Conservation (phyloP, 2,329 filamentous ascomycete genomes). For the Penicillium corylophilum region DNA sequence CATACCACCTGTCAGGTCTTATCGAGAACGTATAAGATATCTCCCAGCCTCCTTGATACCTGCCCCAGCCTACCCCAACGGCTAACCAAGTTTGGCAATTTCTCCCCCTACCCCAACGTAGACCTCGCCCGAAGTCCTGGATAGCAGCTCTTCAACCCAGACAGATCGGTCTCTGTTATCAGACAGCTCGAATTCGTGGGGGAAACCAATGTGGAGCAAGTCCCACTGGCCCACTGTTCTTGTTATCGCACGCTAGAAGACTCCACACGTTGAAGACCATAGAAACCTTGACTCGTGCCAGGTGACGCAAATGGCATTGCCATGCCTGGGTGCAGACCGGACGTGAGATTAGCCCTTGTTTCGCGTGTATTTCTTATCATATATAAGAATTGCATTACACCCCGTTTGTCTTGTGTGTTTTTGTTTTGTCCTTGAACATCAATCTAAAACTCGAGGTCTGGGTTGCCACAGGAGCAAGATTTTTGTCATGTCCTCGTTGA, state of each 20-base stretch:
- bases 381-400: not conserved
- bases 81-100: not conserved
- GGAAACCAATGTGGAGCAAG: constrained; percentile 8
- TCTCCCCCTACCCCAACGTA: constrained; percentile 7
- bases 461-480: not conserved
- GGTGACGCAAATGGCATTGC: not conserved
- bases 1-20: not conserved
- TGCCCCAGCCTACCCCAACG: constrained; percentile 1
- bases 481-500: constrained; percentile 7
- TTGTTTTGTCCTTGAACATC: not conserved
- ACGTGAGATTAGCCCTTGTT: constrained; percentile 7
- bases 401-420: not conserved
- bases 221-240: not conserved
- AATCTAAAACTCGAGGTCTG: not conserved
- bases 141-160: not conserved
- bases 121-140: not conserved
- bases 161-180: constrained; percentile 6
- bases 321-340: constrained; percentile 1
- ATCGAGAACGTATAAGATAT: not conserved
- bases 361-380: not conserved
- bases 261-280: not conserved
- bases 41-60: not conserved
- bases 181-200: constrained; percentile 13
- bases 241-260: constrained; percentile 4
- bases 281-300: not conserved